A percentile compares a stretch with the other conserved stretches of the same genome.
phyloP scores from a whole-genome alignment of 106 monocot species.

The Acanthochlamys bracteata region DNA sequence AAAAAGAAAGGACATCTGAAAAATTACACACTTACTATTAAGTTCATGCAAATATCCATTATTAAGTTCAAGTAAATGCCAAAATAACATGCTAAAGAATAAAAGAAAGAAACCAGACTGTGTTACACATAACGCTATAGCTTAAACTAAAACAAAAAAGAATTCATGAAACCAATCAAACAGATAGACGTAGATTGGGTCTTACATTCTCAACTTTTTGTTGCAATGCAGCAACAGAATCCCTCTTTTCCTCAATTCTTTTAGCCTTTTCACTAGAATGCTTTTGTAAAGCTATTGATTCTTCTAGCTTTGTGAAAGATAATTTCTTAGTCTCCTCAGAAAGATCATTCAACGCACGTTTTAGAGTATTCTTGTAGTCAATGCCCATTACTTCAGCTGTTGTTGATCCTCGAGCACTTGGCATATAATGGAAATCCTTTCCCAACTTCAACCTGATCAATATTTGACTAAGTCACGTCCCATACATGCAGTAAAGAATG shows the following conservation, averaged over 20 bases:
- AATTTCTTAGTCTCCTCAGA: constrained; percentile 54
- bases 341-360: constrained; percentile 49
- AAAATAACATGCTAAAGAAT: too few relatives aligned
- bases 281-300: constrained; percentile 36
- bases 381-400: constrained; percentile 52
- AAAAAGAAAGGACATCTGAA: too few relatives aligned
- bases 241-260: constrained; percentile 51
- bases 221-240: constrained; percentile 25
- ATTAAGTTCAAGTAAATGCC: too few relatives aligned
- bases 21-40: too few relatives aligned
- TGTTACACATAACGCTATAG: too few relatives aligned
- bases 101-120: too few relatives aligned
- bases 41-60: too few relatives aligned
- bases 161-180: background rate
- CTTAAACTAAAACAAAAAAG: background rate
- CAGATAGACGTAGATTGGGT: too few relatives aligned
- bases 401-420: constrained; percentile 61
- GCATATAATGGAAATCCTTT: constrained; percentile 44
- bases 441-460: constrained; percentile 70
- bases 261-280: constrained; percentile 41
- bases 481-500: background rate
- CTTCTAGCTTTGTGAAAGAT: constrained; percentile 47
- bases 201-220: constrained; percentile 52
- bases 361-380: constrained; percentile 58
- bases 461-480: background rate